Base-by-base conservation (phyloP, 352 stramenopile genomes). In the Globisporangium uncinulatum region DNA sequence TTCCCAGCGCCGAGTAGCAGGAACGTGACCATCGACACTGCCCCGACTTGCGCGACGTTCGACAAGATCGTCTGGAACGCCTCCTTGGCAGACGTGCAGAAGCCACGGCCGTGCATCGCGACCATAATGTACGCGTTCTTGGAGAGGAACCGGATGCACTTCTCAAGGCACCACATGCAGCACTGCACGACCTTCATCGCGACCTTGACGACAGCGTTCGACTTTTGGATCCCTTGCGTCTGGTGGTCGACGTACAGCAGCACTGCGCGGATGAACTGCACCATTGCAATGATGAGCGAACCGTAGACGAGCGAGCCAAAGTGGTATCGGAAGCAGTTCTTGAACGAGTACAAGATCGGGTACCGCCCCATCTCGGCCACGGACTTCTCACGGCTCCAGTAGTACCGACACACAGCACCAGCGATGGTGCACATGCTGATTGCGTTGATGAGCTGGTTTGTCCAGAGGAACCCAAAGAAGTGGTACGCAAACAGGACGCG, bases 391-490 rank as follows among this genome's bases (percentile, higher is more conserved):
- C 73, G 73, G 61, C 76, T 90, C 82, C 98, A 99, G 73, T 98
- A 98, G 80, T 94, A 98, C 15, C 76, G 85, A 45, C 79, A 85
- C 39, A 97, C 75, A 14, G 91, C 82, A 56, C 98, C 89, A 17
- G 94, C 92, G 45, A 99, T 87, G 6, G 92, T 87, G 50, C 98
- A 97, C 79, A 98, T 92, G 36, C 92, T 97, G 62, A 99, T 71
- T 13, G 96, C 95, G 21, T 98, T 81, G 62, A 99, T 97, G 53
- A 99, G 95, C 63, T 98, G 83, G 11, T 87, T 94, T 0, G 92
- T 97, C 97, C 97, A 99, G 47, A 98, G 94, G 39, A 97, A 97
- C 48, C 84, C 86, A 65, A 99, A 99, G 20, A 98, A 74, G 57
- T 93, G 83, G 50, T 91, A 93, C 29, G 70, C 77, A 39, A 90